A percentile compares a stretch with the other conserved stretches of the same genome.
Conservation (phyloP, 345 rosid genomes). For the Aurinia saxatilis region DNA sequence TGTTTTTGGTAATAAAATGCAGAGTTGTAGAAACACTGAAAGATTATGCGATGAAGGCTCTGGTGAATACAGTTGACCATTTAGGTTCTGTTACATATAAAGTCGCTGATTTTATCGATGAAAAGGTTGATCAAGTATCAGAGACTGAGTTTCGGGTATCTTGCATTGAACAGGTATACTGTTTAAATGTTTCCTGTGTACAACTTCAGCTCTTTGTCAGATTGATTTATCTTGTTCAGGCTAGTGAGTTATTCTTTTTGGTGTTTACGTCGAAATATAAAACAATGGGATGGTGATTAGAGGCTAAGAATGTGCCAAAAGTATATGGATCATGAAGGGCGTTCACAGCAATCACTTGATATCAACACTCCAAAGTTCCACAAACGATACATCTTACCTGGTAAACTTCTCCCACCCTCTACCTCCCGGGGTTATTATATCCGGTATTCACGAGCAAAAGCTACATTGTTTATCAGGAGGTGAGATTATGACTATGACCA, state of each 20-base stretch:
- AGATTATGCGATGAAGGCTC: constrained; percentile 86
- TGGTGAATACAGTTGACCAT: constrained; percentile 94
- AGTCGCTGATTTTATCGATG: constrained; percentile 77
- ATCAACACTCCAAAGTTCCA: constrained; percentile 80
- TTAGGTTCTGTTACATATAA: constrained; percentile 89
- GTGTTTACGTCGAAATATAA: neutral
- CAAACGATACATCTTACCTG: constrained; percentile 85
- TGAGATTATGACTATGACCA: constrained; percentile 53
- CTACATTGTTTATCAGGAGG: constrained; percentile 44
- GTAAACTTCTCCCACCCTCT: constrained; percentile 38
- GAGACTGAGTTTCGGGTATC: constrained; percentile 70
- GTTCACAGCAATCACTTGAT: constrained; percentile 68
- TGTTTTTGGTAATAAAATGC: constrained; percentile 19
- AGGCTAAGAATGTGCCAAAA: constrained; percentile 81
- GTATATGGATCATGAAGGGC: constrained; percentile 78
- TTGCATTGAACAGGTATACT: constrained; percentile 78
- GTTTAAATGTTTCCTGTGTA: too few species aligned
- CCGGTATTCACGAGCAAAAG: neutral
- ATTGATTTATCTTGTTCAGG: neutral
- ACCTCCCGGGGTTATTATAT: constrained; percentile 3
- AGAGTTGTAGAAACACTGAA: constrained; percentile 89
- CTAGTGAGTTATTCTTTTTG: too few species aligned
- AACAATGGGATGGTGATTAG: constrained; percentile 42
- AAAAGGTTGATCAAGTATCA: constrained; percentile 73
- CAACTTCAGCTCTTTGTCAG: neutral